A percentile compares a stretch with the other conserved stretches of the same genome.
These are phyloP conservation scores for Sugiyamaella japonica DNA, from an alignment of 1,139 yeast genomes.

Conservation along the genomic window DNA sequence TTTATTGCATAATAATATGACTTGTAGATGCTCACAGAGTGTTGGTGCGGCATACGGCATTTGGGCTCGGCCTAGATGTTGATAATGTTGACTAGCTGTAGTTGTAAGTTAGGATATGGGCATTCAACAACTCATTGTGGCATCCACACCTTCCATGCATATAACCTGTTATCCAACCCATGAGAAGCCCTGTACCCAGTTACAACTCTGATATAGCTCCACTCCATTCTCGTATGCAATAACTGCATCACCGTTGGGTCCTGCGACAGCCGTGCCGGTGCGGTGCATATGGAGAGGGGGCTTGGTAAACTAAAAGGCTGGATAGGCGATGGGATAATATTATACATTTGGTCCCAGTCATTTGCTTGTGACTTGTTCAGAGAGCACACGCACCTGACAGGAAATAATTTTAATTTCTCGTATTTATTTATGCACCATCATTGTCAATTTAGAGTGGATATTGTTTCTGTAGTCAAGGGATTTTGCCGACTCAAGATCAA, in stretches of 20 bases:
- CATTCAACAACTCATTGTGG: no score
- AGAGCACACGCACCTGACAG: neutral
- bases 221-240: no score
- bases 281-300: neutral
- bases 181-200: no score
- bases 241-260: neutral
- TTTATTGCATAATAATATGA: neutral
- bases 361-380: neutral
- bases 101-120: no score
- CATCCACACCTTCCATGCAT: no score
- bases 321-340: neutral
- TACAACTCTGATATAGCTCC: no score
- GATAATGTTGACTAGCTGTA: no score
- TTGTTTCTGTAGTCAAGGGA: neutral
- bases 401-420: neutral
- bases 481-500: no score
- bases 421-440: neutral
- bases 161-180: no score
- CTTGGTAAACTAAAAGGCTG: neutral
- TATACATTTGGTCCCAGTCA: neutral
- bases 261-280: neutral
- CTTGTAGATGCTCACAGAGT: neutral
- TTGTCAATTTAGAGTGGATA: neutral
- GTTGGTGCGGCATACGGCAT: neutral
- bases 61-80: constrained; percentile 2